These are phyloP conservation scores for Nakazawaea anatomiae DNA, from an alignment of 805 yeast species.

Conservation along the genomic window DNA sequence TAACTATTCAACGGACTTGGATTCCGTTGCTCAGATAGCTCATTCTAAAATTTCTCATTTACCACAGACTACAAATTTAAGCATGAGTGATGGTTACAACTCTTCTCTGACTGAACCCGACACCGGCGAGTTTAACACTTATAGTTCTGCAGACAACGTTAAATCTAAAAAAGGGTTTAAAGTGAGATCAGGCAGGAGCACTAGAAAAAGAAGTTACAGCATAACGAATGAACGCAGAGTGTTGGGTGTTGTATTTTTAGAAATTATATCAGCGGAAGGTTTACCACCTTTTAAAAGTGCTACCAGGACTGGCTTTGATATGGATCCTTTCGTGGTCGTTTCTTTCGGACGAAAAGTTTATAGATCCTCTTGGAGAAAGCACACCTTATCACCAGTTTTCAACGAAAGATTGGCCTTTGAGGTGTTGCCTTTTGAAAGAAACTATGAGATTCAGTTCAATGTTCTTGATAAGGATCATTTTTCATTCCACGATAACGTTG, in stretches of 20 bases:
- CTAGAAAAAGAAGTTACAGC: conserved; percentile 29
- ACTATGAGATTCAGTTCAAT: conserved; percentile 61
- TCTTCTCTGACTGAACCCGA: neutral
- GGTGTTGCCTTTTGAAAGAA: conserved; percentile 56
- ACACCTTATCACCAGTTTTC: conserved; percentile 75
- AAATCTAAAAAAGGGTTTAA: conserved; percentile 28
- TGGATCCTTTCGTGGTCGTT: conserved; percentile 94
- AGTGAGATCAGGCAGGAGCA: conserved; percentile 19
- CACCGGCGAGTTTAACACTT: neutral
- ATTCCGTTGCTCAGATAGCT: neutral
- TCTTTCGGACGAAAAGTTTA: conserved; percentile 86
- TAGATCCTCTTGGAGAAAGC: conserved; percentile 79
- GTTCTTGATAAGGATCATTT: conserved; percentile 82
- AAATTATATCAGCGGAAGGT: conserved; percentile 66
- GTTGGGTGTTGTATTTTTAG: conserved; percentile 71
- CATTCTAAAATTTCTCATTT: neutral
- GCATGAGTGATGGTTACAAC: neutral
- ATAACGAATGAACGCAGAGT: conserved; percentile 32
- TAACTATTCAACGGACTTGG: neutral
- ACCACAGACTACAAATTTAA: neutral
- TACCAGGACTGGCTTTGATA: conserved; percentile 75
- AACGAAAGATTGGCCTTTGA: conserved; percentile 80
- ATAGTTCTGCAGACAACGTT: neutral
- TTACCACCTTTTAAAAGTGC: conserved; percentile 74
- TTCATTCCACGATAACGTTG: conserved; percentile 80